These are phyloP conservation scores for Musa balbisiana DNA, from an alignment of 202 grass and related monocot species.

Conservation along the genomic window DNA sequence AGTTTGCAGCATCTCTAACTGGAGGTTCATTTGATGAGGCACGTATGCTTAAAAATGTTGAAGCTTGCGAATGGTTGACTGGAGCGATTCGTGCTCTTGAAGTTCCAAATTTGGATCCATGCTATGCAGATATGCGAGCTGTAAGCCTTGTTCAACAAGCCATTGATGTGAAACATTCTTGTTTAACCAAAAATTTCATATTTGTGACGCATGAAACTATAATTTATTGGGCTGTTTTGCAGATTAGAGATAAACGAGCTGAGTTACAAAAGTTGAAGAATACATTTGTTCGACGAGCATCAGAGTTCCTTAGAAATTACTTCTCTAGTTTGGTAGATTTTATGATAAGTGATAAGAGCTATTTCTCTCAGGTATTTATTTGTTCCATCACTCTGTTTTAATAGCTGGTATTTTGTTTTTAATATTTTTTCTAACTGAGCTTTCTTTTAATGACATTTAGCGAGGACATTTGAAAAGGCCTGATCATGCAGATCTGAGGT, in stretches of 20 bases:
- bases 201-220: neutral
- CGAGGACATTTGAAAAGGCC: slow-evolving; percentile 95
- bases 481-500: slow-evolving; percentile 97
- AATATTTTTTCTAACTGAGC: slow-evolving; percentile 27
- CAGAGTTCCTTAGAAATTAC: slow-evolving; percentile 90
- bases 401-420: slow-evolving; percentile 15
- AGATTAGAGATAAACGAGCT: slow-evolving; percentile 82
- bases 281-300: slow-evolving; percentile 85
- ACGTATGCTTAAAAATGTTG: slow-evolving; percentile 97
- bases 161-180: neutral
- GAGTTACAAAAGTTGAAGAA: slow-evolving; percentile 86
- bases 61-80: slow-evolving; percentile 99
- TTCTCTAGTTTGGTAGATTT: slow-evolving; percentile 99
- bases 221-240: slow-evolving; percentile 12
- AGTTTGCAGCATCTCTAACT: slow-evolving; percentile 60
- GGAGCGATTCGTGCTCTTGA: slow-evolving; percentile 72
- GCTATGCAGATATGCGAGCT: slow-evolving; percentile 77
- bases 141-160: slow-evolving; percentile 36
- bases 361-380: slow-evolving; percentile 88
- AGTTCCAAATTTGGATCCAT: slow-evolving; percentile 90
- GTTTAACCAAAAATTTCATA: neutral
- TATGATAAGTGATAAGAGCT: slow-evolving; percentile 99
- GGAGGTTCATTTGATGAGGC: slow-evolving; percentile 96
- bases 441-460: slow-evolving; percentile 31
- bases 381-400: neutral